phyloP scores from a whole-genome alignment of 768 basidiomycete species.

The Leucocoprinus birnbaumii region DNA sequence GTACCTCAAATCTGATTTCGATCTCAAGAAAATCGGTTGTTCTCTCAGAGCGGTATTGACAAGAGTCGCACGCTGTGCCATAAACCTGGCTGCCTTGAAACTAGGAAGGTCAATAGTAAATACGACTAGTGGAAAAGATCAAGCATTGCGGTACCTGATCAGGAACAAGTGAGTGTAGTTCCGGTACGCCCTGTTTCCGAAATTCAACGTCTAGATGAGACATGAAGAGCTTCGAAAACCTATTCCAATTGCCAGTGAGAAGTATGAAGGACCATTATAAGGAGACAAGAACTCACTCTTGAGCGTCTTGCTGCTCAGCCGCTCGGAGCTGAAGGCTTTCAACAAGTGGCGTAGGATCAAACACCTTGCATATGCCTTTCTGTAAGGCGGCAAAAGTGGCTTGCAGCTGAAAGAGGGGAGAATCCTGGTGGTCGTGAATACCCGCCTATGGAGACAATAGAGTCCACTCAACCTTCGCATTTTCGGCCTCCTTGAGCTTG shows the following conservation, averaged over 20 bases:
- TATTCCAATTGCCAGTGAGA: constrained; percentile 22
- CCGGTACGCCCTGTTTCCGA: constrained; percentile 67
- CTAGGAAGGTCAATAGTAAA: constrained; percentile 33
- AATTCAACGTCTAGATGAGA: constrained; percentile 86
- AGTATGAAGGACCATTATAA: constrained; percentile 12
- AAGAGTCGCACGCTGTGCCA: constrained; percentile 73
- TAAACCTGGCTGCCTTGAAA: constrained; percentile 88
- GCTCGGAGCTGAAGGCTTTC: constrained; percentile 80
- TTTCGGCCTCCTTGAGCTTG: constrained; percentile 49
- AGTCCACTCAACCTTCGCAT: constrained; percentile 29
- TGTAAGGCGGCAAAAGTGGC: constrained; percentile 86
- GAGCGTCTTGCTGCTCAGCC: constrained; percentile 93
- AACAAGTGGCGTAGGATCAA: constrained; percentile 83
- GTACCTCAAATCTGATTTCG: constrained; percentile 79
- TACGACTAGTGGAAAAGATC: not conserved
- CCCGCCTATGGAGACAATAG: not conserved
- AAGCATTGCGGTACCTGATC: constrained; percentile 52
- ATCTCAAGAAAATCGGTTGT: constrained; percentile 80
- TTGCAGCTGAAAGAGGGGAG: constrained; percentile 77
- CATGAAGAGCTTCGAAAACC: constrained; percentile 95
- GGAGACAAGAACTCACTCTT: constrained; percentile 60
- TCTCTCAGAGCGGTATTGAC: constrained; percentile 66
- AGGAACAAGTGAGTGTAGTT: constrained; percentile 65
- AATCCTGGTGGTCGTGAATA: constrained; percentile 44
- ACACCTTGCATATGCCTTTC: constrained; percentile 61